Base-by-base conservation (phyloP, 352 stramenopile genomes). In the Pythium plurisporium region DNA sequence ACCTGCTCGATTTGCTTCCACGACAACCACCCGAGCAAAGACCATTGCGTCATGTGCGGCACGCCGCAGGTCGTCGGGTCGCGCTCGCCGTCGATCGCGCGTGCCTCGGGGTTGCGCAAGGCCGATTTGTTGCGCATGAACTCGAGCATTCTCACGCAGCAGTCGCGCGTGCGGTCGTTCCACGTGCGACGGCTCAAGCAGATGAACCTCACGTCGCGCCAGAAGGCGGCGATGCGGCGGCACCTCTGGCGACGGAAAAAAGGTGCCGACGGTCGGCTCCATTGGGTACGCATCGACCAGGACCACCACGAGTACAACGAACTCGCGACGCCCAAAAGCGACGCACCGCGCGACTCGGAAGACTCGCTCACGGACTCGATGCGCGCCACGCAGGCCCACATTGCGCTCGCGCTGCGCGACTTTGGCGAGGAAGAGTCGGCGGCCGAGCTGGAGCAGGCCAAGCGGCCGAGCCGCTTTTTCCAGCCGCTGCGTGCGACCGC, bases 1-100 rank as follows among this genome's bases (percentile, higher is more conserved):
- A 81, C 82, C 20, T 94, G 82, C 65, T 91, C 84, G 20, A 94
- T 94, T 44, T 94, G 84, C 60, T 94, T 91, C 69, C 84, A 94
- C 66, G 80, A 91, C 59, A 92, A 94, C 69, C 84, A 94, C 62
- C 82, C 82, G 58, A 84, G 74, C 62, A 89, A 89, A 59, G 86
- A 72, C 34, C 69, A 62, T 41, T 94, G 84, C 54, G 82, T 94
- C 55, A 90, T 94, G 82, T 94, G 84, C 56, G 79, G 82, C 66
- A 92, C 84, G 22, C 78, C 82, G 30, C 79, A 82, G 33, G 66
- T 75, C 49, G 69, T 89, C 34, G 72, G 77, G 49, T 84, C 73
- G 22, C 68, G 75, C 14, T 81, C 68, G 31, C 78, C 81, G 48
- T 86, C 74, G 4, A 73, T 91, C 33, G 76, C 74, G 37, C 72